phyloP scores from a whole-genome alignment of 2,329 filamentous ascomycete genomes.

The Ophiocordyceps camponoti-floridani region DNA sequence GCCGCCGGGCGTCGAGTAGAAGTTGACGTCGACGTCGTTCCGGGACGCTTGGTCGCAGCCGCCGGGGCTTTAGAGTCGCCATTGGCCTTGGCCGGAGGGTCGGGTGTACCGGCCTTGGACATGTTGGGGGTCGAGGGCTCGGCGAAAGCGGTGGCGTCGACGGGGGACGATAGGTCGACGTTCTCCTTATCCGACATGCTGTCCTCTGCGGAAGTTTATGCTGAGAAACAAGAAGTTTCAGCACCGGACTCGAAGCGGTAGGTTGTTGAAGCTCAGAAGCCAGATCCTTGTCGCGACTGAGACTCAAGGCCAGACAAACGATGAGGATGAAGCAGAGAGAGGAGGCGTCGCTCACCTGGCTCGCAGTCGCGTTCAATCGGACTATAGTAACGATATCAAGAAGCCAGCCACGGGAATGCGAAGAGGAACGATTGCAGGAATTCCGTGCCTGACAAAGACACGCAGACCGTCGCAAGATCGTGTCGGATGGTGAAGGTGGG shows the following conservation, averaged over 20 bases:
- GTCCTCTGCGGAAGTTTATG: neutral
- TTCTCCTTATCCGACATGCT: slow-evolving; percentile 30
- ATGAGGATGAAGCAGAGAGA: neutral
- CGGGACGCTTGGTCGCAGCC: slow-evolving; percentile 16
- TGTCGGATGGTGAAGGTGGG: neutral
- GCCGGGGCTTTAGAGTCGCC: slow-evolving; percentile 11
- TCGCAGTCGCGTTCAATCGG: neutral
- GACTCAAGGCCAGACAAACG: neutral
- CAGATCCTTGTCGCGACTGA: neutral
- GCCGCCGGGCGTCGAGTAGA: slow-evolving; percentile 14
- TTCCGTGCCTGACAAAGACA: neutral
- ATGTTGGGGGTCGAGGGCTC: slow-evolving; percentile 9
- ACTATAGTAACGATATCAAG: neutral
- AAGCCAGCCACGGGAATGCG: neutral
- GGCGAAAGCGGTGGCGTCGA: slow-evolving; percentile 16
- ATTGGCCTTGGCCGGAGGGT: slow-evolving; percentile 15
- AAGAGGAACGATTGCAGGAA: neutral
- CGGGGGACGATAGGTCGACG: slow-evolving; percentile 24
- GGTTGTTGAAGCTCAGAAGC: too few relatives aligned
- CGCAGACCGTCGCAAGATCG: neutral
- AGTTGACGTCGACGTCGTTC: slow-evolving; percentile 10
- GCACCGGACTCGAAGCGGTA: neutral
- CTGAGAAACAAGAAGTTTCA: neutral
- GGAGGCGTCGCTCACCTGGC: neutral
- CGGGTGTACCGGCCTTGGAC: slow-evolving; percentile 12